Evolutionary conservation across 768 basidiomycete species (phyloP), one percentile per base, ranked within the genome.

Genomic region (Coprinopsis sp.): DNA sequence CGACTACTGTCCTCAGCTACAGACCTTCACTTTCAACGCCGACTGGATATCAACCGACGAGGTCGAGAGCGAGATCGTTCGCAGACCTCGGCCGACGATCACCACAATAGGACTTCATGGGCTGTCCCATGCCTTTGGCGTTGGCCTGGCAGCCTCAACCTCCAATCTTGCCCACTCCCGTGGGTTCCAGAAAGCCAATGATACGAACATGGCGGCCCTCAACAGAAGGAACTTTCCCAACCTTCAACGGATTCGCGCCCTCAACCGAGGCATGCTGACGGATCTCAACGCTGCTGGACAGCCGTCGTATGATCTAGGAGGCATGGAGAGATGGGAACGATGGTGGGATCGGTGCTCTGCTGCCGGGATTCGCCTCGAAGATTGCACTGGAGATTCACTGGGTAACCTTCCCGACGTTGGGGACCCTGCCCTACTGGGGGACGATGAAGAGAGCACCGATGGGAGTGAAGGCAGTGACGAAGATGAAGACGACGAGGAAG

Each of bases 71-170:
- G 58, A 62, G 24, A 62, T 83, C 7, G 72, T 74, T 8, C 67
- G 70, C 45, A 66, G 65, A 8, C 82, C 84, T 2, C 86, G 84
- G 50, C 57, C 63, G 8, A 73, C 73, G 33, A 76, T 89, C 51
- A 71, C 59, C 0, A 73, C 77, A 30, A 76, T 89, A 24, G 87
- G 87, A 0, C 70, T 86, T 13, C 83, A 89, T 54, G 83, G 84
- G 7, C 71, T 87, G 8, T 63, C 72, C 43, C 73, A 81, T 50
- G 84, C 87, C 0, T 89, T 89, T 55, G 82, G 82, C 1, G 81
- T 79, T 2, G 82, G 79, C 23, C 69, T 65, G 33, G 75, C 73
- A 3, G 75, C 70, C 14, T 66, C 61, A 22, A 68, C 68, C 52
- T 64, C 71, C 22, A 65, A 22, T 56, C 60, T 11, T 72, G 76